Base-by-base conservation (phyloP, 2,329 filamentous ascomycete species). In the Stagonosporopsis tanaceti region DNA sequence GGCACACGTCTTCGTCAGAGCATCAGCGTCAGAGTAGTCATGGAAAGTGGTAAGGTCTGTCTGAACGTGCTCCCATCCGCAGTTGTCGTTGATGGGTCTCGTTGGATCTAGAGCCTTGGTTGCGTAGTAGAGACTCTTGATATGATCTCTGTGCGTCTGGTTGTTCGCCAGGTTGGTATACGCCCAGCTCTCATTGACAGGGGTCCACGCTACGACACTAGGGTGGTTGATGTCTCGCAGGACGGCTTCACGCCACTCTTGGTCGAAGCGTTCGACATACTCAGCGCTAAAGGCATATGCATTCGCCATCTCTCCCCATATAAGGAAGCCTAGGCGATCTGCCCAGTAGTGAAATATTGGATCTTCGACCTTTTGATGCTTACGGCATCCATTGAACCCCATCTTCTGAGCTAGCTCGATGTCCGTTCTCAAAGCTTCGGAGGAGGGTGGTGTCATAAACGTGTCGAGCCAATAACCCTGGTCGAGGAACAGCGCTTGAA, bases 61-160 rank as follows among this genome's bases (percentile, higher is more conserved):
- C 11, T 79, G 65, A 6, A 89, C 86, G 61, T 89, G 87, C 67
- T 90, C 87, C 88, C 88, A 90, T 32, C 88, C 88, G 62, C 87
- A 90, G 72, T 90, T 90, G 71, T 90, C 87, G 66, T 90, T 90
- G 67, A 90, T 81, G 15, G 86, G 86, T 6, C 88, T 77, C 0
- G 84, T 88, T 1, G 84, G 80, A 61, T 90, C 88, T 2, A 90
- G 79, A 0, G 81, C 80, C 81, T 89, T 90, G 9, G 88, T 90
- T 55, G 84, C 70, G 64, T 86, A 86, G 69, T 89, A 89, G 2
- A 90, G 78, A 15, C 82, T 80, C 20, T 86, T 82, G 45, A 90
- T 81, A 64, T 90, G 88, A 65, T 89, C 84, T 14, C 87, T 80
- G 72, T 90, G 87, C 53, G 84, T 79, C 6, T 81, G 76, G 52